Conservation (phyloP, 208 protist genomes). For the Vickermania spadyakhi region DNA sequence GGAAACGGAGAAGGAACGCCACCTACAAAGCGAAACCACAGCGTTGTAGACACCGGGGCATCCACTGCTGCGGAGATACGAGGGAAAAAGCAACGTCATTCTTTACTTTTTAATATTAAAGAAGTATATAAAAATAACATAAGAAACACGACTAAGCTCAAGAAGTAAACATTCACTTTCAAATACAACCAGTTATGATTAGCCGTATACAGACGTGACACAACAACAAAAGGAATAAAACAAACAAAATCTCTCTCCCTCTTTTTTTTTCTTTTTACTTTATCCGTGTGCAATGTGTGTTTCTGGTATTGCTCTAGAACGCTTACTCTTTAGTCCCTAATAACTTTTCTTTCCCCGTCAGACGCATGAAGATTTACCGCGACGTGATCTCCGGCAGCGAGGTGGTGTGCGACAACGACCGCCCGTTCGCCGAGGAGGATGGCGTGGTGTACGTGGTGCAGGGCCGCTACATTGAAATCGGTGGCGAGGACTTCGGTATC, state of each 20-base stretch:
- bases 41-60: no score
- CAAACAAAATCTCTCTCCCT: not conserved
- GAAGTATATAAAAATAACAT: no score
- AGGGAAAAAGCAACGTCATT: no score
- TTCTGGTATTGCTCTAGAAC: not conserved
- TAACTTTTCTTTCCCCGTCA: not conserved
- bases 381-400: conserved; percentile 83
- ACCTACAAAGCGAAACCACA: not conserved
- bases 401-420: conserved; percentile 89
- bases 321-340: not conserved
- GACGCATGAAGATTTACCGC: conserved; percentile 82
- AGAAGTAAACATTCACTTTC: not conserved
- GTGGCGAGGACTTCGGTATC: conserved; percentile 87
- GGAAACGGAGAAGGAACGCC: not conserved
- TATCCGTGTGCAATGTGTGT: not conserved
- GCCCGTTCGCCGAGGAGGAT: conserved; percentile 58
- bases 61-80: no score
- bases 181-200: not conserved
- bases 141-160: not conserved
- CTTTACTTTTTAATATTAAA: no score
- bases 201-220: no score
- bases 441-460: conserved; percentile 77
- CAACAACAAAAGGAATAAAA: not conserved
- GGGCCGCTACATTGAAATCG: conserved; percentile 83
- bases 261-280: not conserved